phyloP scores from a whole-genome alignment of 202 grass and related monocot species.

The Musa balbisiana region DNA sequence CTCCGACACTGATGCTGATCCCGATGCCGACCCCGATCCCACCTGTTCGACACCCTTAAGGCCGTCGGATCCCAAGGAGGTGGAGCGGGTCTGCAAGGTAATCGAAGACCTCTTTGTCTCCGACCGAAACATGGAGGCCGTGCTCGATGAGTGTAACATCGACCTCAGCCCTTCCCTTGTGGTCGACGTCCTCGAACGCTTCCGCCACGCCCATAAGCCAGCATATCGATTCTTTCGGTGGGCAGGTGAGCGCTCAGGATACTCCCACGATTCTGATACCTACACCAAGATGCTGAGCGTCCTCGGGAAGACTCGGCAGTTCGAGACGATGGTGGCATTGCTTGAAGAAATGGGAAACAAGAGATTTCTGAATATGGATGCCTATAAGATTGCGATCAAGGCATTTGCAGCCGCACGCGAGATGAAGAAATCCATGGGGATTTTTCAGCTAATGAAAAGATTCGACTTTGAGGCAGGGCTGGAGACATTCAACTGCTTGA shows the following conservation, averaged over 20 bases:
- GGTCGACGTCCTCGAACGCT: constrained; percentile 52
- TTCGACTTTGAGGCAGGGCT: constrained; percentile 51
- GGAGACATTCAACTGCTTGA: constrained; percentile 82
- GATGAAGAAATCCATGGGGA: constrained; percentile 65
- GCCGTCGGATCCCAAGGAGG: constrained; percentile 17
- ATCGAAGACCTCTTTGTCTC: constrained; percentile 42
- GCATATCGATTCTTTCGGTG: constrained; percentile 74
- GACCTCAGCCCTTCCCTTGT: constrained; percentile 45
- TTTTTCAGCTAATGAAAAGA: constrained; percentile 69
- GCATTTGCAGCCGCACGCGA: constrained; percentile 38
- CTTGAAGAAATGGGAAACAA: constrained; percentile 70
- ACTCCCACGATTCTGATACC: constrained; percentile 35
- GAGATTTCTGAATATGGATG: constrained; percentile 50
- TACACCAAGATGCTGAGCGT: constrained; percentile 73
- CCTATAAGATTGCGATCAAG: constrained; percentile 68
- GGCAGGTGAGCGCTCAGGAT: constrained; percentile 31
- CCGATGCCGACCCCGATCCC: not conserved
- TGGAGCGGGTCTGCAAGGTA: constrained; percentile 45
- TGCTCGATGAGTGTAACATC: constrained; percentile 35
- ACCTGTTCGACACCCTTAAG: not conserved
- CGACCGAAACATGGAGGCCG: constrained; percentile 47
- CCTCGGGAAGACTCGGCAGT: constrained; percentile 64
- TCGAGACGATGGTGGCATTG: constrained; percentile 51
- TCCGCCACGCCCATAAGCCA: constrained; percentile 53
- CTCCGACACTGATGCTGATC: constrained; percentile 1